A percentile compares a stretch with the other conserved stretches of the same genome.
Evolutionary conservation across 805 yeast genomes (phyloP).

Genomic region (Candida alai): DNA sequence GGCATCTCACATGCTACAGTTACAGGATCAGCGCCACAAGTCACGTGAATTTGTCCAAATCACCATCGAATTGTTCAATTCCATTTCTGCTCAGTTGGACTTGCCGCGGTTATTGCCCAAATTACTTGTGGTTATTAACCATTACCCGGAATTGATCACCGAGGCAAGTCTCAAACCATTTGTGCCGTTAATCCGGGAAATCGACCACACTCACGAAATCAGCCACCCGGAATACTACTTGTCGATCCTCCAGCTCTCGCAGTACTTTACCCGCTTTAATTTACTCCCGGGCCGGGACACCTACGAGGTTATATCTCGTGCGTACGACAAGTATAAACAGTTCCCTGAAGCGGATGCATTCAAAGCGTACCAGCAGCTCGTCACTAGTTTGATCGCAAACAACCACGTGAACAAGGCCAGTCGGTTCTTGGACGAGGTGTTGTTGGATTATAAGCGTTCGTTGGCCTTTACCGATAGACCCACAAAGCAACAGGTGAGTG

Average conservation of each 20-base stretch:
- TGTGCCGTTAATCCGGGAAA: not conserved
- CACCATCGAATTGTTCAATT: conserved; percentile 42
- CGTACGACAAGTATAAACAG: conserved; percentile 31
- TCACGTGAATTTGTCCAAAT: conserved; percentile 41
- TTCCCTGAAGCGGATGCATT: conserved; percentile 34
- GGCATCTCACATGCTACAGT: conserved; percentile 43
- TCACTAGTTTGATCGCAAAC: conserved; percentile 50
- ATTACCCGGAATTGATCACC: conserved; percentile 25
- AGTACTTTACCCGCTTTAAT: conserved; percentile 16
- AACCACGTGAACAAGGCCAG: conserved; percentile 50
- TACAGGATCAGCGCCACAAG: conserved; percentile 44
- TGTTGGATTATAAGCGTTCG: conserved; percentile 40
- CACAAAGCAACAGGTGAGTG: conserved; percentile 28
- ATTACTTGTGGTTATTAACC: conserved; percentile 27
- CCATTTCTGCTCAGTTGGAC: conserved; percentile 41
- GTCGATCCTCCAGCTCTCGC: conserved; percentile 28
- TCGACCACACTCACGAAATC: not conserved
- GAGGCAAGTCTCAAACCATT: conserved; percentile 14
- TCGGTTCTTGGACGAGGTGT: conserved; percentile 51
- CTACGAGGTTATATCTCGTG: conserved; percentile 24
- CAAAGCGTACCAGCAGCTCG: conserved; percentile 46
- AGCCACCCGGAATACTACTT: conserved; percentile 2
- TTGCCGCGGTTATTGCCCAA: conserved; percentile 30
- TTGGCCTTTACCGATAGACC: conserved; percentile 12
- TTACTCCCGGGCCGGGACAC: conserved; percentile 15